These are phyloP conservation scores for Cavenderia fasciculata DNA, from an alignment of 78 protist species.

Conservation along the genomic window DNA sequence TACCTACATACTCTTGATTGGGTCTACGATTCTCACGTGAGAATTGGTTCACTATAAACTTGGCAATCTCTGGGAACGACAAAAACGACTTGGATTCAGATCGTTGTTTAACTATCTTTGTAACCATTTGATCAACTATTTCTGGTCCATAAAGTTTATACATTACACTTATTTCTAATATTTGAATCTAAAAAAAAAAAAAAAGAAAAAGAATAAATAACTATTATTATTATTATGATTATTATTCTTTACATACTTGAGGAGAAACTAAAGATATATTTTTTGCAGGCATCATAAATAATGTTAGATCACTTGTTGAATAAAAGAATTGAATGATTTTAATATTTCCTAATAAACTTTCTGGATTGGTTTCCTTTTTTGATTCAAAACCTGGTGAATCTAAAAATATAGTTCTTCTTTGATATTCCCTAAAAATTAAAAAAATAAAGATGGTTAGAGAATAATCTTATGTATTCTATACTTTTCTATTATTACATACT, in stretches of 20 bases:
- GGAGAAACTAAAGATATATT: conserved; percentile 60
- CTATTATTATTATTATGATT: neutral
- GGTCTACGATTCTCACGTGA: conserved; percentile 3
- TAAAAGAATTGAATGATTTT: conserved; percentile 69
- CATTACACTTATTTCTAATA: conserved; percentile 58
- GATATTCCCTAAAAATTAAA: neutral
- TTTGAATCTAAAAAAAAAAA: conserved; percentile 36
- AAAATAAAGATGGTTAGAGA: neutral
- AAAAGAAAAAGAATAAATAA: too few relatives aligned
- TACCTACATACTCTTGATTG: conserved; percentile 53
- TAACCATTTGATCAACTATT: conserved; percentile 71
- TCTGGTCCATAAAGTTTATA: conserved; percentile 68
- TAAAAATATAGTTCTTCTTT: conserved; percentile 61
- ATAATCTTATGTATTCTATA: too few relatives aligned
- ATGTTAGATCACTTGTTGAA: conserved; percentile 60
- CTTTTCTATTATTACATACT: neutral
- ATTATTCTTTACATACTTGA: neutral
- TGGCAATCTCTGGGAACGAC: conserved; percentile 49
- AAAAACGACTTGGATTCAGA: conserved; percentile 38
- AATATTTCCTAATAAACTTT: conserved; percentile 44
- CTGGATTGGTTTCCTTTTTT: conserved; percentile 50
- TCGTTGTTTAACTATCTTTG: conserved; percentile 45
- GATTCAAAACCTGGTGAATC: conserved; percentile 79
- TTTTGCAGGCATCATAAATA: conserved; percentile 75
- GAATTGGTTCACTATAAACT: conserved; percentile 15